Evolutionary conservation across 805 yeast species (phyloP).

Genomic region (Priceomyces castillae): DNA sequence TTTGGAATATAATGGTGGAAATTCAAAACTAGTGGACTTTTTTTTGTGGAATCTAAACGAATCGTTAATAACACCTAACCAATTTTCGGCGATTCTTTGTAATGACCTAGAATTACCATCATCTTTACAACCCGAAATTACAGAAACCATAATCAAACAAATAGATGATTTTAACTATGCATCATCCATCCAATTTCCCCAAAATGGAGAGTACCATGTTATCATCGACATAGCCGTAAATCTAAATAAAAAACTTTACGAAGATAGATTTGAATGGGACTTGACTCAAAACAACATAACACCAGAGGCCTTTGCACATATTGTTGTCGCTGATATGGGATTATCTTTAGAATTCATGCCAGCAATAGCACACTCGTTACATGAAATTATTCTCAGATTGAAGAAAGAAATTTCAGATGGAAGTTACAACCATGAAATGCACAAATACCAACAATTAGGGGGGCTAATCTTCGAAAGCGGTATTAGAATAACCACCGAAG

Average conservation of each 20-base stretch:
- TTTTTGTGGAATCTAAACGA: constrained; percentile 76
- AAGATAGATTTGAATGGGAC: constrained; percentile 96
- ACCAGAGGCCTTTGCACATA: constrained; percentile 82
- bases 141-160: constrained; percentile 73
- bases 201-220: constrained; percentile 59
- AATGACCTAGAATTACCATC: constrained; percentile 80
- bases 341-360: constrained; percentile 81
- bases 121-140: constrained; percentile 58
- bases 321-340: constrained; percentile 83
- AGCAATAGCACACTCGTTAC: constrained; percentile 82
- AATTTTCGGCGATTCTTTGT: constrained; percentile 71
- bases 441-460: constrained; percentile 40
- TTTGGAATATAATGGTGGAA: constrained; percentile 54
- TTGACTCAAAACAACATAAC: constrained; percentile 51
- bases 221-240: constrained; percentile 79
- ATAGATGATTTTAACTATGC: constrained; percentile 69
- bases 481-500: constrained; percentile 49
- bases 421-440: constrained; percentile 39
- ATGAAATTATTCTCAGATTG: constrained; percentile 72
- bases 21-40: constrained; percentile 53
- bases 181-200: constrained; percentile 63
- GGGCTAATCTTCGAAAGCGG: constrained; percentile 45
- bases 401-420: constrained; percentile 80
- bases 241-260: constrained; percentile 77
- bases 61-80: constrained; percentile 64